These are phyloP conservation scores for Ciborinia camelliae DNA, from an alignment of 2,329 filamentous ascomycete genomes.

Conservation along the genomic window DNA sequence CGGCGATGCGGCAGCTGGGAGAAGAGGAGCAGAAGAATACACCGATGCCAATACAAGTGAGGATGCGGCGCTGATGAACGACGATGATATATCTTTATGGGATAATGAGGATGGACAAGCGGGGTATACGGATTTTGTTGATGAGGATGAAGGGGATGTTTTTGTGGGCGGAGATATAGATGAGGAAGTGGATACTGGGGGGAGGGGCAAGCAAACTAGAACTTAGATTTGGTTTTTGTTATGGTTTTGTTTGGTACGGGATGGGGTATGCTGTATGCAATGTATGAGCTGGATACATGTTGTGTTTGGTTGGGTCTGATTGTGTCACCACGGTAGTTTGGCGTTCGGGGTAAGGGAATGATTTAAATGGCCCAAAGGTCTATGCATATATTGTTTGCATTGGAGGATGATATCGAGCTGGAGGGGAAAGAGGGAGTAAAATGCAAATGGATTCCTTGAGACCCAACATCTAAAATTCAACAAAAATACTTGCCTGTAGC, in stretches of 20 bases:
- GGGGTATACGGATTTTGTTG: constrained; percentile 34
- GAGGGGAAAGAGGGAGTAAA: neutral
- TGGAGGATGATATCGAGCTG: neutral
- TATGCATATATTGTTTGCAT: neutral
- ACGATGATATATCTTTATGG: constrained; percentile 39
- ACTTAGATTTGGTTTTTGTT: neutral
- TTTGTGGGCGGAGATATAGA: constrained; percentile 31
- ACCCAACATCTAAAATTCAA: neutral
- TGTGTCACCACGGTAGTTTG: constrained; percentile 6
- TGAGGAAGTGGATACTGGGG: constrained; percentile 17
- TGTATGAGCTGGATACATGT: neutral
- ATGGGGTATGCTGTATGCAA: constrained; percentile 11
- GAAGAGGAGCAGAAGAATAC: constrained; percentile 23
- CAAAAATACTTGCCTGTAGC: neutral
- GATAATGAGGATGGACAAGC: constrained; percentile 28
- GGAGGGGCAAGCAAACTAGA: constrained; percentile 16
- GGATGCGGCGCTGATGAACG: constrained; percentile 34
- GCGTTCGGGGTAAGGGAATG: constrained; percentile 3
- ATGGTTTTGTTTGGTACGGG: neutral
- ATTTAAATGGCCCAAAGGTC: neutral
- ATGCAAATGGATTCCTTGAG: neutral
- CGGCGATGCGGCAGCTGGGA: constrained; percentile 11
- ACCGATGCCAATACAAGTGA: constrained; percentile 29
- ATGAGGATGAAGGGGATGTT: constrained; percentile 32
- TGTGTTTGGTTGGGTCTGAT: constrained; percentile 4